phyloP scores from a whole-genome alignment of 192 early-diverging fungal species.

The Radiomyces spectabilis region DNA sequence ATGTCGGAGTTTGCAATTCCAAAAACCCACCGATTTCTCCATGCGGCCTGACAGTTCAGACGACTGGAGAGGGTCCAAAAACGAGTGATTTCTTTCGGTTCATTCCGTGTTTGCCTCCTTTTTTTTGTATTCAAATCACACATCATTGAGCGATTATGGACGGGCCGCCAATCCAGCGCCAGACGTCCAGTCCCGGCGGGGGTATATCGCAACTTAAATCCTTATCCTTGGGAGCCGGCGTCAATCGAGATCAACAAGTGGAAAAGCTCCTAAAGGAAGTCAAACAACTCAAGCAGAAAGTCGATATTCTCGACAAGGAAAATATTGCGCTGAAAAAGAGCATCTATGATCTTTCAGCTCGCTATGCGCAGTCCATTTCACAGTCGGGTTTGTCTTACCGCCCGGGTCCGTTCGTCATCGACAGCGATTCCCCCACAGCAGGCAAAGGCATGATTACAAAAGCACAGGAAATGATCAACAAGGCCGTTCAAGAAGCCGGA shows the following conservation, averaged over 20 bases:
- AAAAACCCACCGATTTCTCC: no score
- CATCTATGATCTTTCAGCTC: conserved; percentile 69
- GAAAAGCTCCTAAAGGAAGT: conserved; percentile 59
- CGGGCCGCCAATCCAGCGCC: conserved; percentile 19
- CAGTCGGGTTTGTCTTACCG: conserved; percentile 26
- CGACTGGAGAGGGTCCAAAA: no score
- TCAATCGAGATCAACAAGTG: conserved; percentile 38
- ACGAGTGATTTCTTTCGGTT: no score
- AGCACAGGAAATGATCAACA: conserved; percentile 24
- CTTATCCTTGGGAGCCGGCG: background rate
- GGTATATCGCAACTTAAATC: background rate
- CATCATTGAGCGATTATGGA: no score
- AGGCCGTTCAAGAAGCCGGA: conserved; percentile 23
- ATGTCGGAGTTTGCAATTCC: no score
- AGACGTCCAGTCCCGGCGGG: background rate
- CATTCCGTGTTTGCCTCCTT: no score
- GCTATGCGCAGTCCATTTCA: conserved; percentile 48
- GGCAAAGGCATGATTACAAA: conserved; percentile 14
- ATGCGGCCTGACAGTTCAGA: no score
- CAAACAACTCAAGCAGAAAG: conserved; percentile 66
- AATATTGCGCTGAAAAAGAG: conserved; percentile 77
- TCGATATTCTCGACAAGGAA: conserved; percentile 64
- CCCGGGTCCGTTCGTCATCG: conserved; percentile 36
- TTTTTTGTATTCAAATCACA: no score
- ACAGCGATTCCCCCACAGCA: conserved; percentile 10